Conservation (phyloP, 2,329 filamentous ascomycete genomes). For the Aspergillus pseudonomiae region DNA sequence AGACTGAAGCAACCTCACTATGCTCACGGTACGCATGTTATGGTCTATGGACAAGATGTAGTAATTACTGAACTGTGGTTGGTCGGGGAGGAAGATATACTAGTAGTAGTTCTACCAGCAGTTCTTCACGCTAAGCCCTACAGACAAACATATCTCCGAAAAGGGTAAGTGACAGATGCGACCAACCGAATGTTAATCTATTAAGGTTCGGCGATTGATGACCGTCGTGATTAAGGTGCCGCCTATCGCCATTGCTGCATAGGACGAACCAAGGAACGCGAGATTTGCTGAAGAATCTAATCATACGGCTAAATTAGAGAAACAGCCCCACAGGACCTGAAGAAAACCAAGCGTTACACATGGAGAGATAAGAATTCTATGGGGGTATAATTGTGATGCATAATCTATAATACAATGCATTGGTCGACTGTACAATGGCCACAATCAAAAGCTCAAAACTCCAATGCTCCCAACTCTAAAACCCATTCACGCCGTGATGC, state of each 20-base stretch:
- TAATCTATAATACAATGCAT: not conserved
- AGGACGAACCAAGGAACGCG: not conserved
- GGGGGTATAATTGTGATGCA: not conserved
- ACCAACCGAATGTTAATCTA: not conserved
- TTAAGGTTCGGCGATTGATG: not conserved
- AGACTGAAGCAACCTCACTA: no score
- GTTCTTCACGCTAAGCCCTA: not conserved
- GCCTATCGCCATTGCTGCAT: not conserved
- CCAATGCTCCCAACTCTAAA: not conserved
- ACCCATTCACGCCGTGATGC: not conserved
- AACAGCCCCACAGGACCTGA: not conserved
- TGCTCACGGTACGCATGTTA: fast-evolving
- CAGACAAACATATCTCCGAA: not conserved
- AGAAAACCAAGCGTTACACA: not conserved
- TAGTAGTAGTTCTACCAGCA: no score
- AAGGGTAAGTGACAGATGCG: not conserved
- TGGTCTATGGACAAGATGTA: no score
- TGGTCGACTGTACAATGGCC: not conserved
- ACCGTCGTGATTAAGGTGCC: not conserved
- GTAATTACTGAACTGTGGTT: no score
- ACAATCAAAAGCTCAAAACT: not conserved
- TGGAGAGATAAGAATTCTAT: not conserved
- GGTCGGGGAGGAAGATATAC: no score
- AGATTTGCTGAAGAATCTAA: not conserved
- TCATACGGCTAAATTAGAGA: not conserved